Conservation (phyloP, 2,329 filamentous ascomycete species). For the Neospermospora avenae region DNA sequence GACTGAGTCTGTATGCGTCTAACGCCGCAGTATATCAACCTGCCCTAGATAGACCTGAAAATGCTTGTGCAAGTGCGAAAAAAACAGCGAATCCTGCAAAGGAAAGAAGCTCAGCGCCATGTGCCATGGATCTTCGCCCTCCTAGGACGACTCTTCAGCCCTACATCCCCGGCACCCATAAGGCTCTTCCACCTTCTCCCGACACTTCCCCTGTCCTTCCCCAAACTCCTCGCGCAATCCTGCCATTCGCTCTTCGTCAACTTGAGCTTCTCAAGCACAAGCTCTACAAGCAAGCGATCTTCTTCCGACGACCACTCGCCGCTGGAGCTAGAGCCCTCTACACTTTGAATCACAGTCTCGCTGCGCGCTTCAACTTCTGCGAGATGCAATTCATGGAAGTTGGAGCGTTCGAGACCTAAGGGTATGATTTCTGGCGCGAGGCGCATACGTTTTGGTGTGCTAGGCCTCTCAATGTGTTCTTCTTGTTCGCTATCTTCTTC, state of each 20-base stretch:
- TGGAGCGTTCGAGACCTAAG: constrained; percentile 54
- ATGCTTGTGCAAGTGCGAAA: constrained; percentile 6
- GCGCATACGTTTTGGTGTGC: constrained; percentile 58
- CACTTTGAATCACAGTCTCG: constrained; percentile 22
- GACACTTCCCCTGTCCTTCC: constrained; percentile 55
- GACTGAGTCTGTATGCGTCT: not conserved
- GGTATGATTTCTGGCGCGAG: constrained; percentile 59
- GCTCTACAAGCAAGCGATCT: constrained; percentile 62
- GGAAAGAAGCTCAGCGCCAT: constrained; percentile 43
- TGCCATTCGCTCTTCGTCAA: constrained; percentile 64
- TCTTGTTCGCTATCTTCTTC: constrained; percentile 28
- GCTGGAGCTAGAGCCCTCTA: not conserved
- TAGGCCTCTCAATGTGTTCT: constrained; percentile 23
- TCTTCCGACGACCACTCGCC: constrained; percentile 58
- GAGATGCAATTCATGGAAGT: constrained; percentile 52
- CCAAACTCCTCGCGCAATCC: constrained; percentile 61
- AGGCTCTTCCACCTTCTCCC: constrained; percentile 62
- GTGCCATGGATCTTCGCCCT: constrained; percentile 51
- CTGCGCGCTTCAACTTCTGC: constrained; percentile 16
- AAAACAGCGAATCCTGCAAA: not conserved
- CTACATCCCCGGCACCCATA: constrained; percentile 56
- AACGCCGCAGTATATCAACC: constrained; percentile 2
- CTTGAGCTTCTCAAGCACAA: constrained; percentile 64
- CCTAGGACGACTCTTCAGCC: constrained; percentile 45
- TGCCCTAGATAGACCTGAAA: constrained; percentile 3